Evolutionary conservation across 257 asterid genomes (phyloP).

Genomic region (Solanum arcanum): DNA sequence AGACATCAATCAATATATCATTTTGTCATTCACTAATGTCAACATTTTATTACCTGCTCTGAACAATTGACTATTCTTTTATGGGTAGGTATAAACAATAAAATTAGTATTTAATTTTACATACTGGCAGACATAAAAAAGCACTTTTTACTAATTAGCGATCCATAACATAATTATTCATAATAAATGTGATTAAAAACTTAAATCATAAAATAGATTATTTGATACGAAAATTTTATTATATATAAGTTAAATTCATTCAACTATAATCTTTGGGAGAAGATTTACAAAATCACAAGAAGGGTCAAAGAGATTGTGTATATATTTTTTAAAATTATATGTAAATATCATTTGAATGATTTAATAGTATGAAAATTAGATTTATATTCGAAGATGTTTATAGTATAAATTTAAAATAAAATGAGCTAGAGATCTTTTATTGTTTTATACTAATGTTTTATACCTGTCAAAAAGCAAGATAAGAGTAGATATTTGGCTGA

Average conservation of each 20-base stretch:
- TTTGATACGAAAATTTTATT: not conserved
- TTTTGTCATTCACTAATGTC: not conserved
- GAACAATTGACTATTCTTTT: not conserved
- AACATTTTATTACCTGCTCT: slow-evolving; percentile 4
- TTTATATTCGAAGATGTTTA: not conserved
- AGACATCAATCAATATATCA: not conserved
- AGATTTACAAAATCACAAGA: not conserved
- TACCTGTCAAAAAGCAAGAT: slow-evolving; percentile 1
- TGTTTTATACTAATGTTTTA: not conserved
- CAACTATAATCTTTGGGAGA: not conserved
- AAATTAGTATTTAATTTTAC: not conserved
- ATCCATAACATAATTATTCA: not conserved
- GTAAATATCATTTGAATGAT: not conserved
- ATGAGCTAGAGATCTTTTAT: not conserved
- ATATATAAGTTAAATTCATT: not conserved
- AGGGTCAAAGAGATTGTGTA: not conserved
- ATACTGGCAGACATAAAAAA: not conserved
- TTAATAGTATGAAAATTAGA: not conserved
- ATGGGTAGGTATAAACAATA: not conserved
- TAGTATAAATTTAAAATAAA: not conserved
- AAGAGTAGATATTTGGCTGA: not conserved
- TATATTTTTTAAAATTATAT: not conserved
- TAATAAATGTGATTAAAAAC: not conserved
- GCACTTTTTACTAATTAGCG: not conserved
- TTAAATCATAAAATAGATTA: not conserved